Base-by-base conservation (phyloP, 345 rosid genomes). In the Moricandia arvensis region DNA sequence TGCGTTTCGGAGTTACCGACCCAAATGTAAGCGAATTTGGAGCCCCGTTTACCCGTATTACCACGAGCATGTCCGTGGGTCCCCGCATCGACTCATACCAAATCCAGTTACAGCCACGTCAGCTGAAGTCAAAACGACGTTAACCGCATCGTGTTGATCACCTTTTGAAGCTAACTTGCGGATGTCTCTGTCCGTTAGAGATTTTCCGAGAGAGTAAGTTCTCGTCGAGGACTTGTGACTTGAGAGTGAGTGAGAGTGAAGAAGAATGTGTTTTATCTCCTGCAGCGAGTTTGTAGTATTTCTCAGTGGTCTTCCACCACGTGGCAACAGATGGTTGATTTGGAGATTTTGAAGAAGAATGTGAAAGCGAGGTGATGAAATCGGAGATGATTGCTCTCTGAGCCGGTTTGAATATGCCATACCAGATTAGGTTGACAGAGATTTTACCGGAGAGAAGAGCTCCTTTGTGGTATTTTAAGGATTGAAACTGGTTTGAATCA, bases 1-100 rank as follows among this genome's bases (percentile, higher is more conserved):
- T 93, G 97, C 6, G 85, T 86, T 63, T 85, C 96, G 0, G 97
- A 86, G 83, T 90, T 90, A 0, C 98, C 98, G 1, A 90, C 95
- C 81, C 83, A 21, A 21, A 21, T 21, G 24, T 21, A 21, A 21
- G 24, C 24, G 24, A 21, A 21, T 21, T 21, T 21, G 75, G 79
- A 67, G 3, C 78, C 77, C 7, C 66, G 76, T 34, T 61, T 67
- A 7, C 74, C 71, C 37, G 45, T 16, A 9, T 21, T 12, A 6
- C 85, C 81, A 0, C 34, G 24, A 24, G 84, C 89, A 1, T 87
- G 83, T 10, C 90, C 87, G 37, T 89, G 93, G 12, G 86, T 83
- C 47, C 47, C 91, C 93, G 24, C 91, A 21, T 21, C 24, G 24
- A 21, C 24, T 21, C 24, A 21, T 21, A 21, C 24, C 24, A 21